Evolutionary conservation across 129 eudicot species (phyloP), one percentile per base, ranked within the genome.

Genomic region (Sambucus nigra): DNA sequence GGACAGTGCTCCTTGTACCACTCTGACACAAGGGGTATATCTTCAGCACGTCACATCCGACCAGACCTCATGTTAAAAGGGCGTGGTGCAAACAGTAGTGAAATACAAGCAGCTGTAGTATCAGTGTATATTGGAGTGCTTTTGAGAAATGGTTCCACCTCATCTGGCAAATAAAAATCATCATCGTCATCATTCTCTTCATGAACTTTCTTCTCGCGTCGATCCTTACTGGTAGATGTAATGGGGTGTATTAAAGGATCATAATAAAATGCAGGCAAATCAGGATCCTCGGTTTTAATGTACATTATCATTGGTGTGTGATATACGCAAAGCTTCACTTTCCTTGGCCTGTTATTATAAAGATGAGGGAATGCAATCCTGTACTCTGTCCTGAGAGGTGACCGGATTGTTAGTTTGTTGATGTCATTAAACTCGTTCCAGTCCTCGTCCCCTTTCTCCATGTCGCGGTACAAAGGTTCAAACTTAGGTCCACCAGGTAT

Each of bases 381-480:
- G 70, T 92, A 92, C 66, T 92, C 99, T 1, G 99, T 92, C 69
- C 99, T 81, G 40, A 92, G 78, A 61, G 99, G 99, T 2, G 99
- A 92, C 27, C 99, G 78, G 48, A 92, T 92, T 38, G 86, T 92
- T 16, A 92, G 92, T 55, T 92, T 92, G 63, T 92, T 92, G 39
- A 92, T 92, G 69, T 92, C 96, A 67, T 92, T 92, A 32, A 92
- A 92, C 75, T 92, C 99, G 32, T 92, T 92, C 99, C 99, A 92
- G 66, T 92, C 99, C 63, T 92, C 99, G 21, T 92, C 99, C 42
- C 99, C 99, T 77, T 92, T 92, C 81, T 92, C 99, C 99, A 92
- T 92, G 83, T 92, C 99, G 50, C 99, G 96, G 61, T 92, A 92
- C 65, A 92, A 60, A 12, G 99, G 99, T 70, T 92, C 99, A 66